phyloP scores from a whole-genome alignment of 129 eudicot genomes.

The Saposhnikovia divaricata region DNA sequence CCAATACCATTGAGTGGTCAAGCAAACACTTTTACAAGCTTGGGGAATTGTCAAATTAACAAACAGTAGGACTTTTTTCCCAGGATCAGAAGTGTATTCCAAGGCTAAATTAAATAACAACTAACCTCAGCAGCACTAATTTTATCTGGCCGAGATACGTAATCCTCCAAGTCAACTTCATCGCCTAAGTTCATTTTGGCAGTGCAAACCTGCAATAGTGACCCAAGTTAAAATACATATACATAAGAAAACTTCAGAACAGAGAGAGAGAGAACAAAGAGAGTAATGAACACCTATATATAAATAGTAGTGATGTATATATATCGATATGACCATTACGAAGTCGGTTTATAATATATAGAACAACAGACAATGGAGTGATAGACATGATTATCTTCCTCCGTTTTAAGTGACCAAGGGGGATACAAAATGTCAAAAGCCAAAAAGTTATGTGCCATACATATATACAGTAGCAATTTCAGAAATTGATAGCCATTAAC shows the following conservation, averaged over 20 bases:
- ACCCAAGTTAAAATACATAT: not conserved
- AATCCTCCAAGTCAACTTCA: constrained; percentile 90
- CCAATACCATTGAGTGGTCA: not conserved
- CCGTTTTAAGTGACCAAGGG: not conserved
- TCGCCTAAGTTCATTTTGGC: constrained; percentile 84
- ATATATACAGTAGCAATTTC: not conserved
- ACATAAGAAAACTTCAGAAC: not conserved
- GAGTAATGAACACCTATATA: not conserved
- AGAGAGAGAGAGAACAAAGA: not conserved
- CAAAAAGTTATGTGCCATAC: not conserved
- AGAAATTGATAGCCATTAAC: not conserved
- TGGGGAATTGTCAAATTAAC: not conserved
- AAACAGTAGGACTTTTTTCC: not conserved
- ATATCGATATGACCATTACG: not conserved
- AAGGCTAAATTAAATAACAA: constrained; percentile 1
- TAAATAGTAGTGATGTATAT: not conserved
- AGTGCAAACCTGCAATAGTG: constrained; percentile 60
- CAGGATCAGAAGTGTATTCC: not conserved
- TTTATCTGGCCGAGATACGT: constrained; percentile 85
- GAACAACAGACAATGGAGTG: not conserved
- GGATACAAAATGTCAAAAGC: not conserved
- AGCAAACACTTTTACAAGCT: not conserved
- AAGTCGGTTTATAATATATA: not conserved
- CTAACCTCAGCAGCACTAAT: constrained; percentile 97
- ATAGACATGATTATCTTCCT: not conserved